Percentiles rank a stretch among this genome's conserved stretches.
Conservation (phyloP, 371 early-diverging fungal species). For the Rhizopus arrhizus region DNA sequence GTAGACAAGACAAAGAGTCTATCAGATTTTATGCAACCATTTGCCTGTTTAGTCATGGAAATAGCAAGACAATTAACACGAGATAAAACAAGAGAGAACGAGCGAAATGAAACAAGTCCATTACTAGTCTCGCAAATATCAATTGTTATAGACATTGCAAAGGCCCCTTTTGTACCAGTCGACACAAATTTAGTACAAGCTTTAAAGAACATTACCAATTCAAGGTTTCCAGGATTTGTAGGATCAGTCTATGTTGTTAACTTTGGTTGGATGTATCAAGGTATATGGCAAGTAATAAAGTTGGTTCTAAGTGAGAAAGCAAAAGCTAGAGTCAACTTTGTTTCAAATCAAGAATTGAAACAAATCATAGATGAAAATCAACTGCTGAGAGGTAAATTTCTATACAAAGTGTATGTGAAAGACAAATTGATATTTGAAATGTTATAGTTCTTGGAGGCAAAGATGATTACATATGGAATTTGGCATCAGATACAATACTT, state of each 20-base stretch:
- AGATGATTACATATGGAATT: constrained; percentile 41
- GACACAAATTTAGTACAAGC: constrained; percentile 39
- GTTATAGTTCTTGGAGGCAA: constrained; percentile 43
- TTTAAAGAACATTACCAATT: constrained; percentile 35
- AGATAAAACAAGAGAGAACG: constrained; percentile 39
- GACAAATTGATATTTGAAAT: no score
- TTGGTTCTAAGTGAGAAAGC: constrained; percentile 48
- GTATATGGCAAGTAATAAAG: constrained; percentile 55
- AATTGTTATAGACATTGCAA: constrained; percentile 48
- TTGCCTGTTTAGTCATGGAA: constrained; percentile 53
- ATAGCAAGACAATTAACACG: constrained; percentile 45
- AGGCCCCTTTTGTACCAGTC: constrained; percentile 48
- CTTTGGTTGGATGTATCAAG: constrained; percentile 61
- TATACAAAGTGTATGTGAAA: not conserved
- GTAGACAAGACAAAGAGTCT: constrained; percentile 33
- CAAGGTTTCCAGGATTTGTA: constrained; percentile 44
- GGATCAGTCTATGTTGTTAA: constrained; percentile 55
- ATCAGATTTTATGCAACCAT: constrained; percentile 42
- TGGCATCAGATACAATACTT: constrained; percentile 38
- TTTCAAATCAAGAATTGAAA: constrained; percentile 30
- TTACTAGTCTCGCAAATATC: constrained; percentile 44
- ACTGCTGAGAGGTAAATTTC: constrained; percentile 34
- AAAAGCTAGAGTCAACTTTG: constrained; percentile 47
- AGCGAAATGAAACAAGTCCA: constrained; percentile 3
- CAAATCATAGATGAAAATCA: constrained; percentile 35